Evolutionary conservation across 148 eudicot species (phyloP).

Genomic region (Drosera capensis): DNA sequence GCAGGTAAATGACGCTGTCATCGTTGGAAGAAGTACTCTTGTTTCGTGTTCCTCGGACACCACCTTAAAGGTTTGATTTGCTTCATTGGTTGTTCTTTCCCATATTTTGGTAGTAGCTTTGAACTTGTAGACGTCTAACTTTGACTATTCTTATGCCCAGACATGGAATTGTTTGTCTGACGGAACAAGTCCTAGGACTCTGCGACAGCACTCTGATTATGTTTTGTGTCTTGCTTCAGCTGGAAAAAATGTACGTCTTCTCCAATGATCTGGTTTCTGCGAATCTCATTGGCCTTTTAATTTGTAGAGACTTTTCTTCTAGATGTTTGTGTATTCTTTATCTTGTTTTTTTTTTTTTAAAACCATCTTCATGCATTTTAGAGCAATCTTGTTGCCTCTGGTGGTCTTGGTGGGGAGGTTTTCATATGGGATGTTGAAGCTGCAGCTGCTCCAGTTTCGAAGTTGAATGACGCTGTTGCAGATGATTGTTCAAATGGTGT

Average conservation of each 20-base stretch:
- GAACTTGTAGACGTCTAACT: not conserved
- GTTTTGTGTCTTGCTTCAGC: conserved; percentile 92
- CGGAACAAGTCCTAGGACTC: conserved; percentile 69
- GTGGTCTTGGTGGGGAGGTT: conserved; percentile 98
- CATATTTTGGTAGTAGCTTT: not conserved
- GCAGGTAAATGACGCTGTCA: conserved; percentile 89
- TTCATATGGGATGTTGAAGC: conserved; percentile 98
- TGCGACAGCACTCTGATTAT: conserved; percentile 92
- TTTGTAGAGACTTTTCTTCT: not conserved
- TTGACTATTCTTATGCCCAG: conserved; percentile 20
- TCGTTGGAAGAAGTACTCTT: conserved; percentile 66
- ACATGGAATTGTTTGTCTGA: conserved; percentile 64
- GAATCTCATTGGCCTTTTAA: not conserved
- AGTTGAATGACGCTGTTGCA: conserved; percentile 44
- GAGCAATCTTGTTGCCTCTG: conserved; percentile 80
- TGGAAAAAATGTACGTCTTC: conserved; percentile 47
- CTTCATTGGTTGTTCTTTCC: not conserved
- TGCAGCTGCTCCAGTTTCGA: conserved; percentile 64
- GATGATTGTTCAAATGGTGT: conserved; percentile 53
- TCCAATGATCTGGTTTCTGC: not conserved
- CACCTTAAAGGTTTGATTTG: conserved; percentile 55
- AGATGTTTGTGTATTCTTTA: not conserved
- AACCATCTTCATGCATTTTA: conserved; percentile 25
- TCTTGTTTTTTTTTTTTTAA: conserved; percentile 10
- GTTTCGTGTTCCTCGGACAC: conserved; percentile 96